Evolutionary conservation across 257 asterid species (phyloP), one percentile per base, ranked within the genome.

Genomic region (Forsythia suspensa): DNA sequence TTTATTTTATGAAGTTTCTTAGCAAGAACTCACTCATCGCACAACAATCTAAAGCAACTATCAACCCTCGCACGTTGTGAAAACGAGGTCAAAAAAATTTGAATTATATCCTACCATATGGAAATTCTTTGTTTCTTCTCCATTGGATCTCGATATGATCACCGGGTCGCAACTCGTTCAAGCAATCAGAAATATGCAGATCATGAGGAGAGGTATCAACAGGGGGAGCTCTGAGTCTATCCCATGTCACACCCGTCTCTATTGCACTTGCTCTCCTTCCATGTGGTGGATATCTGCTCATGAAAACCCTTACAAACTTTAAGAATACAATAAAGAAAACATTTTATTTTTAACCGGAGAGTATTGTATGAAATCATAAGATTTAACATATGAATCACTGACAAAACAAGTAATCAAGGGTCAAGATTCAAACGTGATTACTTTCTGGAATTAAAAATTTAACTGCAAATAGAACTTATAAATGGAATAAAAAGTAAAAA

Each of bases 131-230:
- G 88, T 89, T 92, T 83, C 96, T 84, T 82, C 98, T 89, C 98
- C 98, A 94, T 68, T 94, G 98, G 78, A 94, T 92, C 74, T 94
- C 98, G 34, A 94, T 85, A 71, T 90, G 94, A 88, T 94, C 94
- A 10, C 90, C 97, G 0, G 98, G 98, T 21, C 74, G 85, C 76
- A 94, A 79, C 72, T 94, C 96, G 48, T 88, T 66, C 72, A 94
- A 83, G 77, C 97, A 90, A 79, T 87, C 92, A 12, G 97, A 92
- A 75, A 85, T 68, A 44, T 90, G 93, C 84, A 94, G 97, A 82
- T 87, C 81, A 59, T 89, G 90, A 0, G 97, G 90, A 36, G 89
- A 85, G 40, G 89, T 86, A 43, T 89, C 94, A 37, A 89, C 79
- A 6, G 87, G 90, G 15, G 97, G 88, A 52, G 96, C 90, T 86